Conservation (phyloP, 179 eudicot species). For the Patellifolia procumbens region DNA sequence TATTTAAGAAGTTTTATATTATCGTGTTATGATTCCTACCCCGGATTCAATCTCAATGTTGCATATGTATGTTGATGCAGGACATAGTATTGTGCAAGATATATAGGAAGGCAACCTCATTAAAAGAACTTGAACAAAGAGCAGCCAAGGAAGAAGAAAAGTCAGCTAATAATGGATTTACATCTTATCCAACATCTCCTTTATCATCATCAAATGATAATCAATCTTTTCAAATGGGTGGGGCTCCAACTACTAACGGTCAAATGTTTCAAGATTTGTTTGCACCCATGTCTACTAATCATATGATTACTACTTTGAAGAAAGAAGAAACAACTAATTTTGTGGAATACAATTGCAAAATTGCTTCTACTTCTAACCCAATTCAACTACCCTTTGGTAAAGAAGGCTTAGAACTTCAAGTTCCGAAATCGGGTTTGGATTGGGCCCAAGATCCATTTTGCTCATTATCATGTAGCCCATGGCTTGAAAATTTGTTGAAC, state of each 20-base stretch:
- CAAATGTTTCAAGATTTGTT: conserved; percentile 24
- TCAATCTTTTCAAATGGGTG: conserved; percentile 17
- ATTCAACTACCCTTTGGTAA: conserved; percentile 16
- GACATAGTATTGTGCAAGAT: conserved; percentile 73
- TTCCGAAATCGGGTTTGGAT: conserved; percentile 1
- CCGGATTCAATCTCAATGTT: not conserved
- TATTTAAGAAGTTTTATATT: too few species aligned
- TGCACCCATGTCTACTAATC: conserved; percentile 5
- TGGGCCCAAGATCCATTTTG: conserved; percentile 9
- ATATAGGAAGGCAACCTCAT: conserved; percentile 71
- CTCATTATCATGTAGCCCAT: conserved; percentile 13
- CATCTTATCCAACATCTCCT: conserved; percentile 40
- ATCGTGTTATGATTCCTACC: too few species aligned
- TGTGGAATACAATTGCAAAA: not conserved
- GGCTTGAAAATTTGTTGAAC: conserved; percentile 18
- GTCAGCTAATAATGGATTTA: conserved; percentile 9
- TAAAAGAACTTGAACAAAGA: conserved; percentile 70
- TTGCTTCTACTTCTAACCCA: not conserved
- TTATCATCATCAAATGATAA: conserved; percentile 36
- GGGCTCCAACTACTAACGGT: conserved; percentile 4
- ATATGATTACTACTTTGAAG: conserved; percentile 11
- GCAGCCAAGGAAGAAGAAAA: conserved; percentile 61
- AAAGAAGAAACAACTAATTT: conserved; percentile 30
- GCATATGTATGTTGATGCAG: conserved; percentile 33
- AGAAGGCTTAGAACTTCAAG: conserved; percentile 8